A percentile compares a stretch with the other conserved stretches of the same genome.
Conservation (phyloP, 2,329 filamentous ascomycete genomes). For the Akanthomyces lecanii region DNA sequence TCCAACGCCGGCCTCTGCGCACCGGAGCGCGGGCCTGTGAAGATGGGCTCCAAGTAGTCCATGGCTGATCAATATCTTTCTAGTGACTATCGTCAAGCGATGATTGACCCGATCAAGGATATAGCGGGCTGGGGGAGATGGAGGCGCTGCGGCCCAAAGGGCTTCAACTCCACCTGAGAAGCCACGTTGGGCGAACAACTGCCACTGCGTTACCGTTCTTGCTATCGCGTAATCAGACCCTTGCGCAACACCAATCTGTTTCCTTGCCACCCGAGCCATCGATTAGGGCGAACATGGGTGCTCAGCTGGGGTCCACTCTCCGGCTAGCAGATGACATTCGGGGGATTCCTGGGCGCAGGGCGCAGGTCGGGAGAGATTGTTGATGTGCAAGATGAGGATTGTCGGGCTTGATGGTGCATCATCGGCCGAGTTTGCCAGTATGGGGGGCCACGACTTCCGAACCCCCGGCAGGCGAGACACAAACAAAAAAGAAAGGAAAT, state of each 20-base stretch:
- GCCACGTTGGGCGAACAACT: not conserved
- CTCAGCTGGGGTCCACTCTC: not conserved
- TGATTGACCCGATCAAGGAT: constrained; percentile 35
- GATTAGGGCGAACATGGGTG: not conserved
- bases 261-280: not conserved
- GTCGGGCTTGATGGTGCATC: no score
- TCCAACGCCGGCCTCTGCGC: not conserved
- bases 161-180: constrained; percentile 1
- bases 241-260: not conserved
- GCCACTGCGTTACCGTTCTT: not conserved
- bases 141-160: constrained; percentile 15
- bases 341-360: not conserved
- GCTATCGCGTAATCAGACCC: not conserved
- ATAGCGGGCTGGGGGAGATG: constrained; percentile 25
- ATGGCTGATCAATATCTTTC: constrained; percentile 24
- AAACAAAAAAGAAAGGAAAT: not conserved
- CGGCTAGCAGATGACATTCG: not conserved
- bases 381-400: no score
- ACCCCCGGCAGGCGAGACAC: constrained; percentile 1
- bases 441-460: not conserved
- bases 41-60: not conserved
- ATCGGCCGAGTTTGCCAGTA: not conserved
- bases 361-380: not conserved
- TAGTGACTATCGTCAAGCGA: constrained; percentile 61
- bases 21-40: not conserved